Conservation (phyloP, 2,329 filamentous ascomycete species). For the Neonectria sp. region DNA sequence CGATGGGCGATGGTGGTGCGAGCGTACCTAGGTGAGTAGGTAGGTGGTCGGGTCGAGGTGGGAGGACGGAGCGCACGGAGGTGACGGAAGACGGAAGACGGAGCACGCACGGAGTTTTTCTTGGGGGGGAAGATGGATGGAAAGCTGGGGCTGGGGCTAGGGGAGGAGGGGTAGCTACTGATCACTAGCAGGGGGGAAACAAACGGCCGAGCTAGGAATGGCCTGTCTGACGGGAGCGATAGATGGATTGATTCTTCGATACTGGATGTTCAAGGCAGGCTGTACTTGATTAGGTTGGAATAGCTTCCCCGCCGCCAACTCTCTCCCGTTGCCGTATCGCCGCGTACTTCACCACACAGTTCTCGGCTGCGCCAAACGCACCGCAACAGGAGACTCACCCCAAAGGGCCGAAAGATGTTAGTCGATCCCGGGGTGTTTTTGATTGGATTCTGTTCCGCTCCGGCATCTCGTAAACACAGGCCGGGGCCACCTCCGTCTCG, state of each 20-base stretch:
- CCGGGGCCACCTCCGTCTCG: background rate
- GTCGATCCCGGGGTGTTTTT: background rate
- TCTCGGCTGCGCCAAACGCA: background rate
- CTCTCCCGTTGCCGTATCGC: too few relatives aligned
- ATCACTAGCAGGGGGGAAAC: background rate
- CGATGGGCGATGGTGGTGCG: conserved; percentile 18
- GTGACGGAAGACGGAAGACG: background rate
- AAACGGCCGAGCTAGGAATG: background rate
- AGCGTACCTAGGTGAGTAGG: conserved; percentile 1
- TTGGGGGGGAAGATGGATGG: background rate
- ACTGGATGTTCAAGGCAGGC: background rate
- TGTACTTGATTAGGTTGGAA: background rate
- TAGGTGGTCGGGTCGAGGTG: conserved; percentile 1
- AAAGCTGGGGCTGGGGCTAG: background rate
- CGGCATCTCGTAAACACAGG: background rate
- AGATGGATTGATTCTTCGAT: background rate
- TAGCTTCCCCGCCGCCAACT: too few relatives aligned
- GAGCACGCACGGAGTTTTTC: conserved; percentile 2
- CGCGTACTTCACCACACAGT: too few relatives aligned
- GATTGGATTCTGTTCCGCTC: background rate
- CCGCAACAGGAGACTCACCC: background rate
- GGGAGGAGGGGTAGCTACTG: background rate
- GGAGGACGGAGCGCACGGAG: conserved; percentile 21
- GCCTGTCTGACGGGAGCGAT: background rate
- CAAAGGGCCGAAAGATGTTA: background rate